Percentiles rank a stretch among this genome's conserved stretches.
These are phyloP conservation scores for Alternaria brassicicola DNA, from an alignment of 2,329 filamentous ascomycete genomes.

Conservation along the genomic window DNA sequence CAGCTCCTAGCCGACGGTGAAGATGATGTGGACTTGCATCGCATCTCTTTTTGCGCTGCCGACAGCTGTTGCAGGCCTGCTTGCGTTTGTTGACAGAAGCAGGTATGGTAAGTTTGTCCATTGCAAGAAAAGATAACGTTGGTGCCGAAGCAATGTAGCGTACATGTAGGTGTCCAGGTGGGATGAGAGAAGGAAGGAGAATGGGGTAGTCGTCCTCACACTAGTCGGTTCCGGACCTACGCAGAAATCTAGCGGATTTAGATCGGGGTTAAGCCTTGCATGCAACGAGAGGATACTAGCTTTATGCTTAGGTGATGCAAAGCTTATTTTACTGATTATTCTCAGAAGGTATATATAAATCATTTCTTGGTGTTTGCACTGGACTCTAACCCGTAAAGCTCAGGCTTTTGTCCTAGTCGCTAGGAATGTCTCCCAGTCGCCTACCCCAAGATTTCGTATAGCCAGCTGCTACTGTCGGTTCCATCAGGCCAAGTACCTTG, in stretches of 20 bases:
- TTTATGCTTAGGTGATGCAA: neutral
- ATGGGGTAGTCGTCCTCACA: neutral
- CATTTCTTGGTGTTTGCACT: neutral
- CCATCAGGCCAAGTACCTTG: slow-evolving; percentile 37
- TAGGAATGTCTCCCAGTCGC: neutral
- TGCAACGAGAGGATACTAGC: neutral
- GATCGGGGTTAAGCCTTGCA: slow-evolving; percentile 8
- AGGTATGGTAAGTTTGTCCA: slow-evolving; percentile 29
- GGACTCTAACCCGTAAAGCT: neutral
- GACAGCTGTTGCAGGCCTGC: slow-evolving; percentile 40
- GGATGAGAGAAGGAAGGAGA: neutral
- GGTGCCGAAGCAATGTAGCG: neutral
- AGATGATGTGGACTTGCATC: slow-evolving; percentile 25
- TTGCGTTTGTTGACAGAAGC: slow-evolving; percentile 42
- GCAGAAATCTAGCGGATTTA: slow-evolving; percentile 1
- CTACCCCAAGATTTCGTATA: slow-evolving; percentile 17
- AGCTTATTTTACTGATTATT: neutral
- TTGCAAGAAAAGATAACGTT: neutral
- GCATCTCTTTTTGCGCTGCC: slow-evolving; percentile 45
- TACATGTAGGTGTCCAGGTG: neutral
- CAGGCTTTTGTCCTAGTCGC: neutral
- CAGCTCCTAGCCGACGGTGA: slow-evolving; percentile 9
- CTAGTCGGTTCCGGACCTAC: neutral
- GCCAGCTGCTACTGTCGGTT: slow-evolving; percentile 26
- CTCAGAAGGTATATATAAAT: neutral